Conservation (phyloP, 768 basidiomycete species). For the Rhizopogon salebrosus region DNA sequence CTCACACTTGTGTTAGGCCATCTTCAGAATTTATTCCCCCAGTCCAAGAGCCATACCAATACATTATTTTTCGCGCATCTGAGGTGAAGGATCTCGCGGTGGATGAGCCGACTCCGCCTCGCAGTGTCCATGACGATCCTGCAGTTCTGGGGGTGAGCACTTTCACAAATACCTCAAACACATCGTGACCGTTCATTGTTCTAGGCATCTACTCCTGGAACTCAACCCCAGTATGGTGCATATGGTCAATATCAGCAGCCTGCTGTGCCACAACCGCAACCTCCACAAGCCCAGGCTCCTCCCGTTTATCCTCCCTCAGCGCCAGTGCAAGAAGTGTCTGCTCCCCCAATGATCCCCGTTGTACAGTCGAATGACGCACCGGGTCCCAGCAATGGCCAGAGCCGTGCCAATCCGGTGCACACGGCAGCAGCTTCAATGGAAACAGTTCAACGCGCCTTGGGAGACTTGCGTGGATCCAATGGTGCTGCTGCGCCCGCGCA, state of each 20-base stretch:
- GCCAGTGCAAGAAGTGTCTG: conserved; percentile 14
- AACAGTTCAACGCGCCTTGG: conserved; percentile 57
- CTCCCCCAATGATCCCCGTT: conserved; percentile 12
- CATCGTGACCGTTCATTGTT: background rate
- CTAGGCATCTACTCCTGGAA: conserved; percentile 47
- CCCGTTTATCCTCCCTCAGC: conserved; percentile 22
- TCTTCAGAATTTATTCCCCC: conserved; percentile 79
- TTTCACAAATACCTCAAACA: background rate
- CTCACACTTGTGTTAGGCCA: conserved; percentile 38
- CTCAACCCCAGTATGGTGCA: conserved; percentile 24
- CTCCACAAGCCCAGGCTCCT: conserved; percentile 21
- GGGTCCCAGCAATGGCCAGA: conserved; percentile 20
- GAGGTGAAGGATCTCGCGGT: conserved; percentile 89
- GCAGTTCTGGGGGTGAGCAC: conserved; percentile 75
- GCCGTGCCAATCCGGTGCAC: conserved; percentile 50
- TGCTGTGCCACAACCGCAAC: conserved; percentile 24
- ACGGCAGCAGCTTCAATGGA: conserved; percentile 72
- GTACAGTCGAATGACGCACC: conserved; percentile 20
- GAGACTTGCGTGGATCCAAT: conserved; percentile 38
- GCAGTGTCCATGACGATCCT: conserved; percentile 78
- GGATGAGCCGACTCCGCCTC: conserved; percentile 55
- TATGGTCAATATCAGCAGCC: conserved; percentile 28
- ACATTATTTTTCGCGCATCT: conserved; percentile 87
- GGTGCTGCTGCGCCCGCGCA: conserved; percentile 20
- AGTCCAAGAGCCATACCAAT: conserved; percentile 77